Base-by-base conservation (phyloP, 2,329 filamentous ascomycete genomes). In the Penicillium sp. region DNA sequence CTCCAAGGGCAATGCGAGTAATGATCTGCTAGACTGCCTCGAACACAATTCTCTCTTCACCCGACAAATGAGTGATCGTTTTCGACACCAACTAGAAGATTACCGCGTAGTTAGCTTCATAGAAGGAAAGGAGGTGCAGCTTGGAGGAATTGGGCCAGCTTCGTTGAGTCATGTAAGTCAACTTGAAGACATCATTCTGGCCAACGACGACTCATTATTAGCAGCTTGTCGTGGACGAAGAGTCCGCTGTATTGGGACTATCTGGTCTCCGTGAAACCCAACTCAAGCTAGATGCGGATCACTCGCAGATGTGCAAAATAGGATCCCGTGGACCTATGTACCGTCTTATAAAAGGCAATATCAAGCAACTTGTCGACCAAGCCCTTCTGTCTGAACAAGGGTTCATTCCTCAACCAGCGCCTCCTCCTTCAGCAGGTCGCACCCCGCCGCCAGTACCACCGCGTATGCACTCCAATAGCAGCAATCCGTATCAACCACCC, bases 291-390 rank as follows among this genome's bases (percentile, higher is more conserved):
- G 69, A 72, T 36, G 70, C 70, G 16, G 68, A 71, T 51, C 69
- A 72, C 52, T 71, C 68, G 3, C 64, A 70, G 46, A 72, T 72
- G 70, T 72, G 70, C 59, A 72, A 71, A 48, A 56, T 70, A 5
- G 58, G 61, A 43, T 39, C 50, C 9, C 61, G 65, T 1, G 68
- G 68, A 2, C 60, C 68, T 0, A 69, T 69, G 67, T 71, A 71
- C 29, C 63, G 60, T 10, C 51, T 71, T 3, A 70, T 71, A 48
- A 66, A 65, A 42, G 68, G 68, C 11, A 71, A 71, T 34, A 69
- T 70, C 57, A 71, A 70, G 18, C 67, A 69, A 14, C 59, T 71
- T 11, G 64, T 65, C 19, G 67, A 70, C n/a, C 66, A 69, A 29
- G 64, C 67, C 3, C 56, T 71, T 10, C 46, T 68, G 23, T 50